These are phyloP conservation scores for Westerdykella aurantiaca DNA, from an alignment of 2,329 filamentous ascomycete species.

Conservation along the genomic window DNA sequence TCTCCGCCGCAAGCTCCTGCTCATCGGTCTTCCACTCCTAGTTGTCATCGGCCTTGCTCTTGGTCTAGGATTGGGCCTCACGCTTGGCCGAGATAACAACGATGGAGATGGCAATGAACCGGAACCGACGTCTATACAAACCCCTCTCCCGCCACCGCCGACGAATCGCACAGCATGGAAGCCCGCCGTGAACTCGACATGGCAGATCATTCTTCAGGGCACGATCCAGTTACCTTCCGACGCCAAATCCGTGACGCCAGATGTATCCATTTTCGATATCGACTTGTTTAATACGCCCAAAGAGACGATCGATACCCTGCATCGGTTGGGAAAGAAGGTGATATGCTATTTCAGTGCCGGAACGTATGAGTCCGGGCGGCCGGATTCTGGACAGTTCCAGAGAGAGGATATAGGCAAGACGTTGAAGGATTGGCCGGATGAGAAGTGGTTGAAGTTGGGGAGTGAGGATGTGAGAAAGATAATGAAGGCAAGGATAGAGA, in stretches of 20 bases:
- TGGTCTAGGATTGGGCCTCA: constrained; percentile 54
- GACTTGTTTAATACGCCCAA: constrained; percentile 52
- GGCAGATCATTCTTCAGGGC: constrained; percentile 57
- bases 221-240: constrained; percentile 29
- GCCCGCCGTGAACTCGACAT: constrained; percentile 49
- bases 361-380: constrained; percentile 59
- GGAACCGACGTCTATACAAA: constrained; percentile 15
- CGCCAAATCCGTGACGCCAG: constrained; percentile 38
- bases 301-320: constrained; percentile 44
- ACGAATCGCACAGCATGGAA: constrained; percentile 43
- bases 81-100: constrained; percentile 24
- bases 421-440: constrained; percentile 60
- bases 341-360: constrained; percentile 74
- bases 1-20: constrained; percentile 22
- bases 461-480: constrained; percentile 57
- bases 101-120: constrained; percentile 9
- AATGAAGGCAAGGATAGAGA: constrained; percentile 56
- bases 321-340: constrained; percentile 52
- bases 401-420: constrained; percentile 52
- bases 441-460: constrained; percentile 60
- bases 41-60: constrained; percentile 41
- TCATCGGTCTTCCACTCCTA: constrained; percentile 11
- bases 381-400: constrained; percentile 53
- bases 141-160: constrained; percentile 19
- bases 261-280: constrained; percentile 58